A percentile compares a stretch with the other conserved stretches of the same genome.
phyloP scores from a whole-genome alignment of 2,329 filamentous ascomycete genomes.

The Sporothrix dimorphospora region DNA sequence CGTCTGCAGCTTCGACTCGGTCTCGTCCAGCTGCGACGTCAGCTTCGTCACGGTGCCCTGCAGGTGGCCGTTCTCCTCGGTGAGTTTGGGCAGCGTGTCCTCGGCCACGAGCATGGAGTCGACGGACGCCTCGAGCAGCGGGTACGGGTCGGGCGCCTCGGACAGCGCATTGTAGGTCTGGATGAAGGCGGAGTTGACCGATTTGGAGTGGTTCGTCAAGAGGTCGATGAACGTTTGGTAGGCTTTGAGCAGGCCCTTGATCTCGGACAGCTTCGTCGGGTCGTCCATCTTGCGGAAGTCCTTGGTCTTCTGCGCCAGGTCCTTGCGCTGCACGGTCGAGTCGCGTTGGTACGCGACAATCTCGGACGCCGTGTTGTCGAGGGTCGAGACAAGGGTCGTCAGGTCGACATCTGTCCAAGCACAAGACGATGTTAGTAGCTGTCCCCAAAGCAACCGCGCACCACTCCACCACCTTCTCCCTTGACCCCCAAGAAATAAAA shows the following conservation, averaged over 20 bases:
- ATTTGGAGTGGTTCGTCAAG: constrained; percentile 92
- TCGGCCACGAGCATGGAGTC: constrained; percentile 91
- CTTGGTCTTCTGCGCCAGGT: constrained; percentile 98
- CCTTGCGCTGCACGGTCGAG: constrained; percentile 93
- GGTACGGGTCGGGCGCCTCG: constrained; percentile 95
- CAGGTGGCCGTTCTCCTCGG: constrained; percentile 85
- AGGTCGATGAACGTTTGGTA: constrained; percentile 98
- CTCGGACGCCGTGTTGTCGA: constrained; percentile 93
- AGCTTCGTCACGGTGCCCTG: constrained; percentile 76
- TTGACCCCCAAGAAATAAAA: constrained; percentile 13
- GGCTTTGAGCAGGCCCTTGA: constrained; percentile 89
- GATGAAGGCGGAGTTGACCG: constrained; percentile 89
- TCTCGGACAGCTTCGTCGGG: constrained; percentile 78
- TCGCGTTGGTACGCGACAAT: constrained; percentile 92
- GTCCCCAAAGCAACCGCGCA: constrained; percentile 15
- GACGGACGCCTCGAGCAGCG: constrained; percentile 91
- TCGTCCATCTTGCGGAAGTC: constrained; percentile 96
- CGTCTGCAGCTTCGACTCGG: constrained; percentile 76
- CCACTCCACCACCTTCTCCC: neutral
- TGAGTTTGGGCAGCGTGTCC: constrained; percentile 87
- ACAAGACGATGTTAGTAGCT: constrained; percentile 29
- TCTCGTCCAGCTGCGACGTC: constrained; percentile 79
- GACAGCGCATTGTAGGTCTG: constrained; percentile 91
- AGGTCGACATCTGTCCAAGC: constrained; percentile 75
- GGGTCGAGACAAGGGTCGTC: constrained; percentile 76